Evolutionary conservation across 805 yeast species (phyloP).

Genomic region (Saccharomycopsis fermentans): DNA sequence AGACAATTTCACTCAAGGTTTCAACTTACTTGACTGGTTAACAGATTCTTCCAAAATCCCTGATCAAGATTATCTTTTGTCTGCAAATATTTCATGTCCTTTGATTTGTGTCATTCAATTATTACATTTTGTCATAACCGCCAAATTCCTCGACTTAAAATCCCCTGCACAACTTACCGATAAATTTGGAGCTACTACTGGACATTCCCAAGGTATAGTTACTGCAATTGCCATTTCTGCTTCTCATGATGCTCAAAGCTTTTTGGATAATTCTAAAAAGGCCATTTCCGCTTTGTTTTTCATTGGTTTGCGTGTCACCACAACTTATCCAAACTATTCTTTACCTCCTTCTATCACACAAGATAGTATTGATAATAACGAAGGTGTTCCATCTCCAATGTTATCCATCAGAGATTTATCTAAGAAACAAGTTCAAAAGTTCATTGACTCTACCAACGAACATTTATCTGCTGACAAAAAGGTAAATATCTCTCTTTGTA

Average conservation of each 20-base stretch:
- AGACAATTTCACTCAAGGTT: slow-evolving; percentile 88
- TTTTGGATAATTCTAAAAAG: slow-evolving; percentile 58
- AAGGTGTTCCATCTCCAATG: slow-evolving; percentile 97
- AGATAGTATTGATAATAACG: slow-evolving; percentile 88
- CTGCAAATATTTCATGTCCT: slow-evolving; percentile 95
- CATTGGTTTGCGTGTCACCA: slow-evolving; percentile 87
- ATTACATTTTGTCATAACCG: slow-evolving; percentile 84
- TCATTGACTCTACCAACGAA: slow-evolving; percentile 78
- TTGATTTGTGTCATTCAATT: slow-evolving; percentile 92
- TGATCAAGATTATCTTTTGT: slow-evolving; percentile 73
- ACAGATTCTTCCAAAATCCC: slow-evolving; percentile 80
- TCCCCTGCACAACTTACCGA: slow-evolving; percentile 82
- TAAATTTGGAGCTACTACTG: slow-evolving; percentile 65
- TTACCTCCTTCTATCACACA: slow-evolving; percentile 87
- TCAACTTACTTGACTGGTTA: slow-evolving; percentile 83
- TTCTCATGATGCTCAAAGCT: slow-evolving; percentile 75
- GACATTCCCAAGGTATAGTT: slow-evolving; percentile 86
- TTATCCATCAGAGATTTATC: slow-evolving; percentile 85
- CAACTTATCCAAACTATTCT: slow-evolving; percentile 85
- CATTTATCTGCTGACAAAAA: slow-evolving; percentile 90
- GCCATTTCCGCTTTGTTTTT: slow-evolving; percentile 81
- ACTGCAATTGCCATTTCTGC: slow-evolving; percentile 88
- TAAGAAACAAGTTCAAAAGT: slow-evolving; percentile 64
- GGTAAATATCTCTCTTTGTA: slow-evolving; percentile 79
- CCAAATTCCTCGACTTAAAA: slow-evolving; percentile 62